These are phyloP conservation scores for Gossypium sturtianum DNA, from an alignment of 345 rosid species.

Conservation along the genomic window DNA sequence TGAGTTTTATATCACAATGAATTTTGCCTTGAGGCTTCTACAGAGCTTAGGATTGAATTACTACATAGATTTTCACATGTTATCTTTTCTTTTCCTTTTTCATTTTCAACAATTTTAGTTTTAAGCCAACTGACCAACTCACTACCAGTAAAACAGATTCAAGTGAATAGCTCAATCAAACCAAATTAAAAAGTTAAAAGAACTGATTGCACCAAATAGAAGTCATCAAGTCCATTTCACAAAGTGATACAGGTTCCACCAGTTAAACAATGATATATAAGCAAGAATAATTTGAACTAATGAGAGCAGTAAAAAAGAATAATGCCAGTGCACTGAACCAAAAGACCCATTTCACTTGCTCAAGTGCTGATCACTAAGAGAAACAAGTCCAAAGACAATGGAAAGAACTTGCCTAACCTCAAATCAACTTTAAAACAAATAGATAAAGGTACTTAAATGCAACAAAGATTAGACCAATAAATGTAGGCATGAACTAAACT, in stretches of 20 bases:
- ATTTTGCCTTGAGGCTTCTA: not conserved
- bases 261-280: not conserved
- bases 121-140: not conserved
- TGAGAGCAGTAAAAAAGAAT: not conserved
- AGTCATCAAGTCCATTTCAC: not conserved
- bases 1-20: not conserved
- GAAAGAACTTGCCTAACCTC: not conserved
- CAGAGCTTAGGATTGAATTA: not conserved
- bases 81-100: not conserved
- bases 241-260: not conserved
- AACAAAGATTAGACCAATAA: not conserved
- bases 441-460: not conserved
- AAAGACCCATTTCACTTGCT: not conserved
- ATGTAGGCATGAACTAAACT: conserved; percentile 9
- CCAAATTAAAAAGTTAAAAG: not conserved
- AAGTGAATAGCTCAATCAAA: not conserved
- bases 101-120: not conserved
- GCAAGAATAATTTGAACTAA: not conserved
- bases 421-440: not conserved
- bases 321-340: not conserved
- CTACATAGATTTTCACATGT: not conserved
- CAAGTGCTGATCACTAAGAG: not conserved
- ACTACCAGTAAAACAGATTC: not conserved
- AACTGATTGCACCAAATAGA: not conserved
- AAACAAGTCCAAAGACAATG: not conserved